phyloP scores from a whole-genome alignment of 306 rosid species.

The Pyrus betulifolia region DNA sequence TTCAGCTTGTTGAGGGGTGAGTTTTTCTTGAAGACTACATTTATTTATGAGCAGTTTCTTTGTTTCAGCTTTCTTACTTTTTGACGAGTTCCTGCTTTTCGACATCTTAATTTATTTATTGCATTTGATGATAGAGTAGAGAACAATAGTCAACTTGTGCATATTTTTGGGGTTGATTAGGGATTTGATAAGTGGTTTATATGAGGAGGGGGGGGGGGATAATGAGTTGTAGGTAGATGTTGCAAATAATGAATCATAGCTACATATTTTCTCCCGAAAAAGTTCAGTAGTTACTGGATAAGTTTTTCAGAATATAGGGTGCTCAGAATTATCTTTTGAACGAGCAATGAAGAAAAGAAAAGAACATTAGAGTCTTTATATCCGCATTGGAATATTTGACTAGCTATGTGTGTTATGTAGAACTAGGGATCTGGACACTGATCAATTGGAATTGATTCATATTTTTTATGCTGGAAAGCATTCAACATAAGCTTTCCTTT shows the following conservation, averaged over 20 bases:
- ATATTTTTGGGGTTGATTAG: background rate
- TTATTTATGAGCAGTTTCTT: background rate
- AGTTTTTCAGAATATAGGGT: background rate
- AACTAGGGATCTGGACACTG: background rate
- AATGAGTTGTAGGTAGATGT: background rate
- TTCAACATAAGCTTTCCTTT: background rate
- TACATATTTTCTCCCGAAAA: background rate
- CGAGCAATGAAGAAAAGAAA: too few species aligned
- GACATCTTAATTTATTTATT: too few species aligned
- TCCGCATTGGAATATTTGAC: background rate
- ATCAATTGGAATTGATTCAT: background rate
- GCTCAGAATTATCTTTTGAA: background rate
- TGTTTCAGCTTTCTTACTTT: background rate
- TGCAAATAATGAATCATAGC: background rate
- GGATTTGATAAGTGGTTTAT: background rate
- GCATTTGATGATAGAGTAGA: background rate
- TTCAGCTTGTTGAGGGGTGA: constrained; percentile 83
- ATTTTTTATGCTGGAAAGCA: background rate
- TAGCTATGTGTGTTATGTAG: background rate
- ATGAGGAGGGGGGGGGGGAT: too few species aligned
- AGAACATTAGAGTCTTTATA: background rate
- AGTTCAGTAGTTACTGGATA: background rate
- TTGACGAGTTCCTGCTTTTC: background rate
- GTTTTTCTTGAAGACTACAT: constrained; percentile 11
- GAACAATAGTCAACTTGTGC: background rate